Percentiles rank a stretch among this genome's conserved stretches.
phyloP scores from a whole-genome alignment of 306 rosid species.

The Cucurbita argyrosperma region DNA sequence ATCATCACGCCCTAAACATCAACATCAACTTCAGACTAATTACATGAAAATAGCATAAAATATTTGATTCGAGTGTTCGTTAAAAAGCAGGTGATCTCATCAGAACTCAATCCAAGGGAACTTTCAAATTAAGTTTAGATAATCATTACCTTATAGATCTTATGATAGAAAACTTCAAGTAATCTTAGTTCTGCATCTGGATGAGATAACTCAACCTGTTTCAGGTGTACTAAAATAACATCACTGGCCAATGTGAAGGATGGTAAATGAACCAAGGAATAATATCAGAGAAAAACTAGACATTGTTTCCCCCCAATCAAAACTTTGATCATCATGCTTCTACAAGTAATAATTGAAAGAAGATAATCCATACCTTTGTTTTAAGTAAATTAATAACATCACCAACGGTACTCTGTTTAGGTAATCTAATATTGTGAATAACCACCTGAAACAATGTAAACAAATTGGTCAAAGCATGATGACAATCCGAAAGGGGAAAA shows the following conservation, averaged over 20 bases:
- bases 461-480: slow-evolving; percentile 4
- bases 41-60: background rate
- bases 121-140: background rate
- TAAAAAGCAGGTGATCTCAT: background rate
- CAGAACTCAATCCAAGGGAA: background rate
- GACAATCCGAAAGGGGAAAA: background rate
- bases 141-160: slow-evolving; percentile 64
- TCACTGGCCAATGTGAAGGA: background rate
- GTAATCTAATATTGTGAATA: slow-evolving; percentile 58
- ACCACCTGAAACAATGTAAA: slow-evolving; percentile 37
- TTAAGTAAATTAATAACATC: slow-evolving; percentile 58
- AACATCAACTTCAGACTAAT: background rate
- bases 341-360: background rate
- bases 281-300: background rate
- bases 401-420: slow-evolving; percentile 63
- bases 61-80: background rate
- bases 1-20: background rate
- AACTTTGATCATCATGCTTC: background rate
- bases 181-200: slow-evolving; percentile 75
- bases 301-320: background rate
- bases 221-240: background rate
- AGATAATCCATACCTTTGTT: slow-evolving; percentile 33
- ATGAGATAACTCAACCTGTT: slow-evolving; percentile 83
- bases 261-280: background rate
- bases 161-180: slow-evolving; percentile 89